A percentile compares a stretch with the other conserved stretches of the same genome.
These are phyloP conservation scores for Chlorella sp. DNA, from an alignment of 139 green algal species.

Conservation along the genomic window DNA sequence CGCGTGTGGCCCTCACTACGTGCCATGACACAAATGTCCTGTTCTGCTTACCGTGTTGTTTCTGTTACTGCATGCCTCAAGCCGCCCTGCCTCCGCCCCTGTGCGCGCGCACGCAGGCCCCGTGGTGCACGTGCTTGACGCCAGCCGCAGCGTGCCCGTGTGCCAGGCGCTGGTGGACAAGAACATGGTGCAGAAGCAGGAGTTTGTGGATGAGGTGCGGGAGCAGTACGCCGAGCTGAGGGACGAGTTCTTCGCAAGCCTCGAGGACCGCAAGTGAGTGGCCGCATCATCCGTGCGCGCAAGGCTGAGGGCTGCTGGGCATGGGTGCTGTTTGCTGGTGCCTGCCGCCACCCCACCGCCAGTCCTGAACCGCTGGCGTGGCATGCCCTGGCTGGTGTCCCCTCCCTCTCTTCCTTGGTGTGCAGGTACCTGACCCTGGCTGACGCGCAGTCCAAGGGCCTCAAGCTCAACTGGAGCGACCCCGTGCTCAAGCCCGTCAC, in stretches of 20 bases:
- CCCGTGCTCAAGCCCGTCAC: constrained; percentile 68
- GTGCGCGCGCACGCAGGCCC: constrained; percentile 29
- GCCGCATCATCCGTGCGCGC: no score
- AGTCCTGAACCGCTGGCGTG: no score
- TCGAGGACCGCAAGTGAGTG: constrained; percentile 89
- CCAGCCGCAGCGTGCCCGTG: constrained; percentile 88
- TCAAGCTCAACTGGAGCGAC: constrained; percentile 78
- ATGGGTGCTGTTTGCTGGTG: no score
- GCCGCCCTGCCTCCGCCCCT: no score
- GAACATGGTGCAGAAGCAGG: constrained; percentile 42
- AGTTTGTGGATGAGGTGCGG: constrained; percentile 67
- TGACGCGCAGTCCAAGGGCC: constrained; percentile 48
- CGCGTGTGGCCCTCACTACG: no score
- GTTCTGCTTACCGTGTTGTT: not conserved
- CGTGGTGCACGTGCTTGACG: constrained; percentile 95
- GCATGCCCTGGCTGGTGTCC: not conserved
- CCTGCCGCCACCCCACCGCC: no score
- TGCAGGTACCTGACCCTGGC: constrained; percentile 57
- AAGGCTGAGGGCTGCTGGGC: no score
- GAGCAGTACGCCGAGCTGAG: constrained; percentile 94
- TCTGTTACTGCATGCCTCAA: no score
- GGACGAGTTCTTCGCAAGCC: constrained; percentile 93
- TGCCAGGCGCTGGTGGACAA: constrained; percentile 83
- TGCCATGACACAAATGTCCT: no score
- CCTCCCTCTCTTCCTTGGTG: no score